phyloP scores from a whole-genome alignment of 179 eudicot species.

The Patellifolia procumbens region DNA sequence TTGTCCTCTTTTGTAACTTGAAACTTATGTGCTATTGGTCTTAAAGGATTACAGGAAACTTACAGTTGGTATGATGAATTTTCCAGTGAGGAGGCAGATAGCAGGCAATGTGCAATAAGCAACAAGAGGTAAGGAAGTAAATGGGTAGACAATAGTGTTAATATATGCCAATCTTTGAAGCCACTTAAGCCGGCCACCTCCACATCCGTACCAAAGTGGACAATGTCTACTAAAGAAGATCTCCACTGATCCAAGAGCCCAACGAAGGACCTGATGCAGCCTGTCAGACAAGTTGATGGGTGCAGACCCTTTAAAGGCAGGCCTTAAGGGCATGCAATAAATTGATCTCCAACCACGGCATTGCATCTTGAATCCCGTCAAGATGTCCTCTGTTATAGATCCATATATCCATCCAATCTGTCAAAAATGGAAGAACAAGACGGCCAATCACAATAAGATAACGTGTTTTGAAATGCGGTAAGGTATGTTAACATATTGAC shows the following conservation, averaged over 20 bases:
- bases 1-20: no score
- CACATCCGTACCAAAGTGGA: conserved; percentile 55
- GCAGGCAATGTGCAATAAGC: conserved; percentile 53
- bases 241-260: conserved; percentile 57
- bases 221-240: conserved; percentile 55
- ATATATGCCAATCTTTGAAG: conserved; percentile 53
- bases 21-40: not conserved
- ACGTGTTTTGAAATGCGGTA: no score
- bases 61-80: conserved; percentile 58
- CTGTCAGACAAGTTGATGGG: conserved; percentile 54
- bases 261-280: conserved; percentile 52
- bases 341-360: conserved; percentile 59
- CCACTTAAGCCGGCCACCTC: conserved; percentile 54
- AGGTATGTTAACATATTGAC: not conserved
- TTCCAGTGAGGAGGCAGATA: conserved; percentile 55
- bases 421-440: conserved; percentile 1
- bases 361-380: conserved; percentile 56
- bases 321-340: conserved; percentile 52
- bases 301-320: conserved; percentile 58
- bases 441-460: not conserved
- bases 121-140: conserved; percentile 50
- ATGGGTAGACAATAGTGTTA: conserved; percentile 52
- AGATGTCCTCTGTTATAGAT: conserved; percentile 53
- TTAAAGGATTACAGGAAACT: not conserved
- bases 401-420: conserved; percentile 64